Evolutionary conservation across 148 eudicot species (phyloP).

Genomic region (Silene uniflora): DNA sequence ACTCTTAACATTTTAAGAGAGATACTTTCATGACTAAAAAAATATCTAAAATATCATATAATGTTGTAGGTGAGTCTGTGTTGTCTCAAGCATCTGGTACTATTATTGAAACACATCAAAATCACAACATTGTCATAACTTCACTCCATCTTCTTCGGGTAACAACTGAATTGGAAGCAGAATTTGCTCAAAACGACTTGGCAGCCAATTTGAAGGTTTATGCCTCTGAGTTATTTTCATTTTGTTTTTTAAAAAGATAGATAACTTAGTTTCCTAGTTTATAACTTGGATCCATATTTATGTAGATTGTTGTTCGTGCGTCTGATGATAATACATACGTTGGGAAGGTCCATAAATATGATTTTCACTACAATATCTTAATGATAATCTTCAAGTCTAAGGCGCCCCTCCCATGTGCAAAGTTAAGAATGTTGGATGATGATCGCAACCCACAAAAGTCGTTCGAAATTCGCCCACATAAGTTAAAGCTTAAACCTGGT

Average conservation of each 20-base stretch:
- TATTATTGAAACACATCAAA: background rate
- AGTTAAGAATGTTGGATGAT: background rate
- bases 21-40: too few relatives aligned
- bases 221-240: too few relatives aligned
- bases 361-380: background rate
- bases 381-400: background rate
- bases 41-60: background rate
- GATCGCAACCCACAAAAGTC: background rate
- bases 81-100: constrained; percentile 3
- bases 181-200: background rate
- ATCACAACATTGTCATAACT: background rate
- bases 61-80: background rate
- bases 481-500: background rate
- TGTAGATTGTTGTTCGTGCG: background rate
- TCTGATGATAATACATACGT: background rate
- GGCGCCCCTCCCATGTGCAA: background rate
- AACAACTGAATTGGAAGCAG: background rate
- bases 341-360: background rate
- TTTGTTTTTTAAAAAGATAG: too few relatives aligned
- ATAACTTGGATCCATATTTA: too few relatives aligned
- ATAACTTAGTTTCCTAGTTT: too few relatives aligned
- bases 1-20: too few relatives aligned
- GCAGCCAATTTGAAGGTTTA: background rate
- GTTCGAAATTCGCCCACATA: background rate
- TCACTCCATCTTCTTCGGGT: background rate